Base-by-base conservation (phyloP, 345 rosid species). In the Aethionema arabicum region DNA sequence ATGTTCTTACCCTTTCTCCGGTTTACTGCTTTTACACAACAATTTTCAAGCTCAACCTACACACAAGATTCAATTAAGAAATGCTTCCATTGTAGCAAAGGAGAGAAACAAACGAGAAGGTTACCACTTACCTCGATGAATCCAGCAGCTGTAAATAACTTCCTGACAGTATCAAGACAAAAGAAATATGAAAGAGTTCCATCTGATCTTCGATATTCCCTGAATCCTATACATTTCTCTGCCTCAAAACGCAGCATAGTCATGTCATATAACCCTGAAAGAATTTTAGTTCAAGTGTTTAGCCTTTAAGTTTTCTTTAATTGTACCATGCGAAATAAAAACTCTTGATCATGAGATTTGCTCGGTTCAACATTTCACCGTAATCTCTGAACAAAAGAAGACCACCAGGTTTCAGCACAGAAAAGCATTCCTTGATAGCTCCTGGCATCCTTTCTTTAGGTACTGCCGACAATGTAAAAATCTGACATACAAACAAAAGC, bases 111-210 rank as follows among this genome's bases (percentile, higher is more conserved):
- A 43, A 21, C 27, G 36, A 38, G 44, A 30, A 53, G 36, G 32
- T 53, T 79, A 86, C 98, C 95, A 37, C 32, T 53, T 79, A 86
- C 98, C 95, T 86, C 87, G 13, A 67, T 60, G 78, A 89, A 92
- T 70, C 95, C 98, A 16, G 83, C 90, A 62, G 49, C 70, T 14
- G 69, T 16, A 73, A 83, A 85, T 47, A 92, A 86, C 70, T 68
- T 78, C 69, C 82, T 72, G 29, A 76, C 79, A 5, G 81, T 77
- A 56, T 89, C 86, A 49, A 86, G 66, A 55, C 83, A 77, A 78
- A 86, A 92, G 81, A 92, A 92, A 73, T 89, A 92, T 21, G 96
- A 89, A 32, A 72, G 82, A 11, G 98, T 89, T 65, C 91, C 93
- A 75, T 92, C 98, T 4, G 84, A 67, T 37, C 87, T 79, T 76